A percentile compares a stretch with the other conserved stretches of the same genome.
phyloP scores from a whole-genome alignment of 768 basidiomycete genomes.

The Megacollybia marginata region DNA sequence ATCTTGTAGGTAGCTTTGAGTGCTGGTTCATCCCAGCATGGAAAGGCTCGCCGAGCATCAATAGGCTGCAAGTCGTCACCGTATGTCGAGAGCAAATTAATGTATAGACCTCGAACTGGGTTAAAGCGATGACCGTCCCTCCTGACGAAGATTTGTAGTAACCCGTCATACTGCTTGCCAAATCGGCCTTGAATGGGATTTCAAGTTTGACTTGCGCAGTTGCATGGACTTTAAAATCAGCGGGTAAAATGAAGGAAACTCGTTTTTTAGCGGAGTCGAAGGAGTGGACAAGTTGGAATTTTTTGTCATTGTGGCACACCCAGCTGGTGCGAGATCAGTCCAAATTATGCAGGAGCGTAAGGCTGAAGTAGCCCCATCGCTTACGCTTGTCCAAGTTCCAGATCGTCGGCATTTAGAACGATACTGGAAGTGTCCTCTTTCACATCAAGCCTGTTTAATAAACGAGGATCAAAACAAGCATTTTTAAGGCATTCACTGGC shows the following conservation, averaged over 20 bases:
- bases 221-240: slow-evolving; percentile 54
- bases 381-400: slow-evolving; percentile 30
- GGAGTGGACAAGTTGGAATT: slow-evolving; percentile 34
- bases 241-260: slow-evolving; percentile 50
- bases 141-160: slow-evolving; percentile 70
- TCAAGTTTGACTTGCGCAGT: slow-evolving; percentile 53
- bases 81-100: not conserved
- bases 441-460: slow-evolving; percentile 32
- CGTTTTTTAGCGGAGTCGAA: slow-evolving; percentile 62
- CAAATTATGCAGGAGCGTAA: too few relatives aligned
- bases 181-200: slow-evolving; percentile 58
- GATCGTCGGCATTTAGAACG: slow-evolving; percentile 38
- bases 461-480: not conserved
- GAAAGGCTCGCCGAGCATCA: slow-evolving; percentile 72
- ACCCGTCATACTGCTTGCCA: slow-evolving; percentile 72
- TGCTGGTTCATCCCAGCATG: slow-evolving; percentile 70
- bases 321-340: too few relatives aligned
- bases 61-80: slow-evolving; percentile 50
- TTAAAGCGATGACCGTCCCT: slow-evolving; percentile 66
- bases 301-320: slow-evolving; percentile 26
- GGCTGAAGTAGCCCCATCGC: slow-evolving; percentile 15
- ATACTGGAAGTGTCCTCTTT: slow-evolving; percentile 32
- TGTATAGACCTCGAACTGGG: slow-evolving; percentile 72
- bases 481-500: too few relatives aligned
- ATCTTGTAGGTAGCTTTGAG: slow-evolving; percentile 60